Conservation (phyloP, 2,329 filamentous ascomycete genomes). For the Pseudonectria foliicola region DNA sequence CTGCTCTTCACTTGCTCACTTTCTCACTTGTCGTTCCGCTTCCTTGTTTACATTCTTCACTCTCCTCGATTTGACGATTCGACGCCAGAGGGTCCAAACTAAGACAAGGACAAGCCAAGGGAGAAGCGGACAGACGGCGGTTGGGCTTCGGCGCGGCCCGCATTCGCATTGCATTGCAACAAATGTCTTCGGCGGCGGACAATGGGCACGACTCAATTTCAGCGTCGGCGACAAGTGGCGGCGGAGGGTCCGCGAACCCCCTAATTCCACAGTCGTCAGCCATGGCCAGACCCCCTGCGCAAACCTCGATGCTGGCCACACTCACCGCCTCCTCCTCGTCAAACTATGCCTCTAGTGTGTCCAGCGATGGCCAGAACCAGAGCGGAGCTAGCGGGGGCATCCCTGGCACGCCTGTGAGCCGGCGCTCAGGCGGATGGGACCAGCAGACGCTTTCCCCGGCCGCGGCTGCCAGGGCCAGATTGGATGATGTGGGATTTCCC, state of each 20-base stretch:
- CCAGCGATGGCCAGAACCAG: conserved; percentile 11
- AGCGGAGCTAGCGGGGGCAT: conserved; percentile 7
- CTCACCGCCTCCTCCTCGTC: conserved; percentile 18
- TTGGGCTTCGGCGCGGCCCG: conserved; percentile 14
- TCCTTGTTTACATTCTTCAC: background rate
- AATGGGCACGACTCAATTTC: conserved; percentile 7
- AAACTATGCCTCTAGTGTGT: conserved; percentile 15
- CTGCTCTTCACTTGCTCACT: too few species aligned
- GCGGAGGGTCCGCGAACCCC: conserved; percentile 4
- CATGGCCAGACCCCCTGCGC: conserved; percentile 7
- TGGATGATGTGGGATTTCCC: conserved; percentile 9
- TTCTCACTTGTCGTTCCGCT: too few species aligned
- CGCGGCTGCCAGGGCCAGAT: conserved; percentile 9
- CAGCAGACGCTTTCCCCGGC: conserved; percentile 16
- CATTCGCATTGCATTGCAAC: conserved; percentile 10
- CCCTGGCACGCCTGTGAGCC: conserved; percentile 15
- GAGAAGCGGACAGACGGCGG: conserved; percentile 2
- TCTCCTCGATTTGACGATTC: background rate
- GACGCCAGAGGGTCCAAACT: conserved; percentile 6
- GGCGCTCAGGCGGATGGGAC: conserved; percentile 17
- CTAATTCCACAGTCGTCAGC: conserved; percentile 2
- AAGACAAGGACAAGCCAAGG: conserved; percentile 5
- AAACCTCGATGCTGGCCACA: conserved; percentile 5
- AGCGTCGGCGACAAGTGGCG: conserved; percentile 3
- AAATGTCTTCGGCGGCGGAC: conserved; percentile 10